Base-by-base conservation (phyloP, 2,329 filamentous ascomycete genomes). In the Apiospora kogelbergensis region DNA sequence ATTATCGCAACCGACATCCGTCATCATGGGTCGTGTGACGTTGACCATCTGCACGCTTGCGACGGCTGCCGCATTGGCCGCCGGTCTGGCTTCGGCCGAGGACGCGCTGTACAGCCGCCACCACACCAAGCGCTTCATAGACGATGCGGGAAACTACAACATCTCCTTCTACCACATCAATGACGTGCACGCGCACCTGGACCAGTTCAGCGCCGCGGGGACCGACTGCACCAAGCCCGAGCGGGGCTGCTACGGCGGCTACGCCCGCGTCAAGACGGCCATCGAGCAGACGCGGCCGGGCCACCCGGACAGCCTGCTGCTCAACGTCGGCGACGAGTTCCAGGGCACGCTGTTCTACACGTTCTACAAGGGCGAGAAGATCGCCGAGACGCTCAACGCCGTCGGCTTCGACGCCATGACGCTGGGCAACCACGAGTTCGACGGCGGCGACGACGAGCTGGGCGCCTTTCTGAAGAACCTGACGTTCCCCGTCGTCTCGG, bases 311-410 rank as follows among this genome's bases (percentile, higher is more conserved):
- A 88, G 87, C 68, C 81, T 91, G 20, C 87, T 88, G 80, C 80
- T 91, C 63, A 90, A 91, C 68, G 87, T 86, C 2, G 90, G 90
- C n/a, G 90, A 91, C 73, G 90, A 91, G 76, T 91, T 91, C 76
- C 88, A 91, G 73, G 89, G 90, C 67, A 91, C 90, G 0, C 82
- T 91, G 9, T 91, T 90, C 81, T 91, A 90, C 80, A 85, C 85
- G 4, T 91, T 86, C 77, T 91, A 91, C 74, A 86, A 86, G 20
- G 88, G 88, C 30, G 88, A 90, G 80, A 91, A 91, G 83, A 91
- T 91, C 71, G 88, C 89, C 65, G 85, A 90, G 74, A 89, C 87
- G 0, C 79, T 91, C 70, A 92, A 92, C 71, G 84, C 89, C 75
- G 80, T 91, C 65, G 84, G 85, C n/a, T 90, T 91, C 72, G 87